Evolutionary conservation across 805 yeast species (phyloP).

Genomic region (Candida golubevii): DNA sequence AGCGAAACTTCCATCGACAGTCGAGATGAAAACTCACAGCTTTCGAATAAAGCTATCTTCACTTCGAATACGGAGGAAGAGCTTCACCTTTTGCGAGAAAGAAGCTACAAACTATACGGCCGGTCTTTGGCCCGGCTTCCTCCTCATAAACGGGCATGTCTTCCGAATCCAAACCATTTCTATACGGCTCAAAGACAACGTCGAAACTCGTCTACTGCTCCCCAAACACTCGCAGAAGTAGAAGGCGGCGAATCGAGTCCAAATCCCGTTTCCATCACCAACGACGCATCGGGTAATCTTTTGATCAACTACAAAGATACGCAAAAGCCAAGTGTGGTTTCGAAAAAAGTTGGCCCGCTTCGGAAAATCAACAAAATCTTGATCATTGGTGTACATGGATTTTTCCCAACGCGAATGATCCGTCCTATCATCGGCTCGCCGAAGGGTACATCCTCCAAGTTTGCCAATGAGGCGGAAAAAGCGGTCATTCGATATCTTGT

Average conservation of each 20-base stretch:
- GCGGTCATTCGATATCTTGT: conserved; percentile 62
- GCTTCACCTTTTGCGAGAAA: conserved; percentile 21
- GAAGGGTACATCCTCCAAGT: conserved; percentile 89
- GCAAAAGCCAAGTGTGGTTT: conserved; percentile 13
- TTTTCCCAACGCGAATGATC: conserved; percentile 83
- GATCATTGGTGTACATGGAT: conserved; percentile 93
- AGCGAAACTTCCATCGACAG: not conserved
- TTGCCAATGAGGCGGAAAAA: conserved; percentile 83
- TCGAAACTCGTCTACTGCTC: not conserved
- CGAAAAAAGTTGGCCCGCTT: conserved; percentile 26
- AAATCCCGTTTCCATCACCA: conserved; percentile 34
- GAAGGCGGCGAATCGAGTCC: conserved; percentile 28
- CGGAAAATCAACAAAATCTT: conserved; percentile 54
- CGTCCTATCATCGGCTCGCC: conserved; percentile 91
- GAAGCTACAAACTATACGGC: conserved; percentile 40
- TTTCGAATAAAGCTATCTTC: not conserved
- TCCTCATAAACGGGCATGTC: conserved; percentile 33
- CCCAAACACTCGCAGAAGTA: conserved; percentile 12
- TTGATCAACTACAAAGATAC: conserved; percentile 25
- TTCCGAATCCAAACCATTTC: conserved; percentile 23
- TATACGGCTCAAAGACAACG: conserved; percentile 15
- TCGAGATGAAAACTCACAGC: not conserved
- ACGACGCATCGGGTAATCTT: conserved; percentile 39
- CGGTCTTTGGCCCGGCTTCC: conserved; percentile 34
- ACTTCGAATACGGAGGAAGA: conserved; percentile 10